These are phyloP conservation scores for Petasospora rhodanensis DNA, from an alignment of 1,139 yeast genomes.

Conservation along the genomic window DNA sequence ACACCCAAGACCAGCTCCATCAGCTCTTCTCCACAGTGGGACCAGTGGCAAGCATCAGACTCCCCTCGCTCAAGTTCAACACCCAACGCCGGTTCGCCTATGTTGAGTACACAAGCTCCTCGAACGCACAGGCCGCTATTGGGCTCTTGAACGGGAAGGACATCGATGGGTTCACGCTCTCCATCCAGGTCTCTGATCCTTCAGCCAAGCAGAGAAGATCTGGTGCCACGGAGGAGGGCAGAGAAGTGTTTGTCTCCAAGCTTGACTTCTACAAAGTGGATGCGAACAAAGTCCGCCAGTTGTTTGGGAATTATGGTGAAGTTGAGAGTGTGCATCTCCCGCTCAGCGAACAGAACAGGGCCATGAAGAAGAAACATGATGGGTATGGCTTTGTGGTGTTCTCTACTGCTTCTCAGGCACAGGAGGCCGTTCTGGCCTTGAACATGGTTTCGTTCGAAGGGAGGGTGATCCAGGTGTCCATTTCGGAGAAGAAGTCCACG, in stretches of 20 bases:
- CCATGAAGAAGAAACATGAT: constrained; percentile 34
- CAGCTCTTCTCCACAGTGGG: constrained; percentile 45
- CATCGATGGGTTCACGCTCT: constrained; percentile 33
- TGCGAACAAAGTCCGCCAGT: constrained; percentile 26
- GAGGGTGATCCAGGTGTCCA: constrained; percentile 40
- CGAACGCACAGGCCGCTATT: constrained; percentile 48
- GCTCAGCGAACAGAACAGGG: constrained; percentile 29
- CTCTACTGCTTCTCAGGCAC: constrained; percentile 34
- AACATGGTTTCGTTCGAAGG: constrained; percentile 38
- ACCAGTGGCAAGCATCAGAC: constrained; percentile 45
- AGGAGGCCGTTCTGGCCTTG: constrained; percentile 36
- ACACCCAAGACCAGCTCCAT: constrained; percentile 37
- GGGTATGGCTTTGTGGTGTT: constrained; percentile 60
- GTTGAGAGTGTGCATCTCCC: constrained; percentile 54
- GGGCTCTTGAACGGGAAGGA: constrained; percentile 37
- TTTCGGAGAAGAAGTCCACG: constrained; percentile 36
- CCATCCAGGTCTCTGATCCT: constrained; percentile 60
- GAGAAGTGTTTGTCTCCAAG: constrained; percentile 51
- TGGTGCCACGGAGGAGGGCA: constrained; percentile 45
- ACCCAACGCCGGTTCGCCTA: constrained; percentile 71
- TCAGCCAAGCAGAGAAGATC: constrained; percentile 33
- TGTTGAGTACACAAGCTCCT: constrained; percentile 48
- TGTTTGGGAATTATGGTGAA: constrained; percentile 40
- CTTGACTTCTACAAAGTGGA: constrained; percentile 40
- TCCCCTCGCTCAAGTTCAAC: constrained; percentile 61